Evolutionary conservation across 352 stramenopile species (phyloP).

Genomic region (Peronosclerospora sorghi): DNA sequence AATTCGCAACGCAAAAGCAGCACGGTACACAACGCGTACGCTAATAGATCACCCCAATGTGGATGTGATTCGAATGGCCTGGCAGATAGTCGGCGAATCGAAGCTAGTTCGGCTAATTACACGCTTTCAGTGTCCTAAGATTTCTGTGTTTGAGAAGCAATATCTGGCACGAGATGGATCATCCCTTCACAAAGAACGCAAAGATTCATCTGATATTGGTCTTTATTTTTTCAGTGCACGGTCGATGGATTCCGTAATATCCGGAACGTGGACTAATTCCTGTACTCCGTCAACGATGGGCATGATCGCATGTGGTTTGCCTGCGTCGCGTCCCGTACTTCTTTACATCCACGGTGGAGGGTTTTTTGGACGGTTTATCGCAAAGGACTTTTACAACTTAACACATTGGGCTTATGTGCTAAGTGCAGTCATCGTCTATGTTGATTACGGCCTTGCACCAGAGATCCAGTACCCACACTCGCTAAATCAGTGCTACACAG

Average conservation of each 20-base stretch:
- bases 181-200: conserved; percentile 17
- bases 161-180: conserved; percentile 48
- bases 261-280: conserved; percentile 59
- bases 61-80: conserved; percentile 79
- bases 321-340: conserved; percentile 52
- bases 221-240: conserved; percentile 68
- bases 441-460: conserved; percentile 75
- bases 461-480: conserved; percentile 75
- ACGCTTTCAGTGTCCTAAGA: conserved; percentile 44
- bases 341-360: conserved; percentile 82
- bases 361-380: conserved; percentile 83
- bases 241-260: conserved; percentile 44
- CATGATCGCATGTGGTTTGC: conserved; percentile 68
- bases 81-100: conserved; percentile 77
- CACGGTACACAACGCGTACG: conserved; percentile 62
- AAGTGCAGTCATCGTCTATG: conserved; percentile 77
- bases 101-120: conserved; percentile 56
- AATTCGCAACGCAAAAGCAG: conserved; percentile 58
- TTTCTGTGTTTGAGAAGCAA: conserved; percentile 53
- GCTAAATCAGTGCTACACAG: conserved; percentile 62
- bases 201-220: conserved; percentile 44
- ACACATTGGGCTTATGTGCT: conserved; percentile 55
- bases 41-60: conserved; percentile 78
- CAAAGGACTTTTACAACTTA: conserved; percentile 73
- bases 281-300: conserved; percentile 33